These are phyloP conservation scores for Crinitomyces ghanaensis DNA, from an alignment of 805 yeast genomes.

Conservation along the genomic window DNA sequence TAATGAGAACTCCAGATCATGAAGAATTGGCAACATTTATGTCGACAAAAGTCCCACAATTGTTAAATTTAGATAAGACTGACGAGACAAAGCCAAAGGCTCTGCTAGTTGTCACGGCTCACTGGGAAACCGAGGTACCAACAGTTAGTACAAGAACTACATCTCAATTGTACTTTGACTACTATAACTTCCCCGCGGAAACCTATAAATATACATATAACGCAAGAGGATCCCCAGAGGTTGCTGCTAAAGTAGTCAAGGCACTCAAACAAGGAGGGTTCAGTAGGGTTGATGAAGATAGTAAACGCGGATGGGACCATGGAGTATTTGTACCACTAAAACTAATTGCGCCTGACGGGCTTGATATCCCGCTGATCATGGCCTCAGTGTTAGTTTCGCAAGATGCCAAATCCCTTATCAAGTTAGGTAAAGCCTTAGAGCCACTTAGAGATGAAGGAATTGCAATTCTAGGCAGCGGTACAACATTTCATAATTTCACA, in stretches of 20 bases:
- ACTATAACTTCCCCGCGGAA: slow-evolving; percentile 6
- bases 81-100: slow-evolving; percentile 3
- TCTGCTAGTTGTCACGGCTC: slow-evolving; percentile 6
- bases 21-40: slow-evolving; percentile 4
- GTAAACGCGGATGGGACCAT: slow-evolving; percentile 9
- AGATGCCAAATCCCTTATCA: slow-evolving; percentile 2
- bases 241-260: slow-evolving; percentile 2
- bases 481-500: slow-evolving; percentile 7
- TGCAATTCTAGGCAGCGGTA: slow-evolving; percentile 8
- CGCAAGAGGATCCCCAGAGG: slow-evolving; percentile 4
- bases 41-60: slow-evolving; percentile 1
- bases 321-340: slow-evolving; percentile 8
- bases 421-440: slow-evolving; percentile 5
- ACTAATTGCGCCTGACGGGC: slow-evolving; percentile 6
- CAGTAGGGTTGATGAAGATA: slow-evolving; percentile 1
- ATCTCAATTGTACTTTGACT: slow-evolving; percentile 5
- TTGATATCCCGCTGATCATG: slow-evolving; percentile 7
- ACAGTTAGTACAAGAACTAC: slow-evolving; percentile 3
- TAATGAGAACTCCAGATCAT: slow-evolving; percentile 5
- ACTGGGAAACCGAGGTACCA: slow-evolving; percentile 9
- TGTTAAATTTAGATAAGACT: slow-evolving; percentile 3
- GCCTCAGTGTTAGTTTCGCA: slow-evolving; percentile 6
- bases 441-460: slow-evolving; percentile 6
- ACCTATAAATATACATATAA: slow-evolving; percentile 4
- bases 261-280: slow-evolving; percentile 5